Evolutionary conservation across 305 asterid species (phyloP), one percentile per base, ranked within the genome.

Genomic region (Salvia sclarea): DNA sequence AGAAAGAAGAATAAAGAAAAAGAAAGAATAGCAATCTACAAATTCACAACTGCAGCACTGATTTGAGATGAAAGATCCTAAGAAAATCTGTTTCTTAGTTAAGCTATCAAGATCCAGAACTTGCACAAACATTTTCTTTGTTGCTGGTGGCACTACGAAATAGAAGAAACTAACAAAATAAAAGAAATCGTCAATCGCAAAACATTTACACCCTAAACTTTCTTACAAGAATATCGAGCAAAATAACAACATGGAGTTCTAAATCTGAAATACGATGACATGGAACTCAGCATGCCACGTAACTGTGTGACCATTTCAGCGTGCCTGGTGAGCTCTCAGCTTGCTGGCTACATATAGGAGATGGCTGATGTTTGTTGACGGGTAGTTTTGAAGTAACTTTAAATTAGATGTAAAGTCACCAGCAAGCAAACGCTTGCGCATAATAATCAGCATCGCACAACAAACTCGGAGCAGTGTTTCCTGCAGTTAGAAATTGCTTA

Each of bases 321-420:
- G 72, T 44, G 75, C 22, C 14, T 60, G 61, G 64, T 68, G 82
- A 40, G 68, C 38, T 48, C 90, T 88, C 75, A 92, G 61, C 79
- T 92, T 92, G 79, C 82, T 84, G 64, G 98, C 98, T 33, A 92
- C 97, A 20, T 92, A 90, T 71, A 92, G 87, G 58, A 92, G 88
- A 79, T 92, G 97, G 80, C 91, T 86, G 80, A 92, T 84, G 82
- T 90, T 92, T 65, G 96, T 74, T 21, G 90, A 62, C 7, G 98
- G 98, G 71, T 92, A 92, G 66, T 77, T 73, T 72, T 92, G 98
- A 50, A 90, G 96, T 58, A 92, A 80, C 86, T 90, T 90, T 68
- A 92, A 83, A 84, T 92, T 92, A 47, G 96, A 79, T 41, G 98
- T 92, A 76, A 92, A 92, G 77, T 92, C 98, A 6, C 97, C 98